Evolutionary conservation across 169 alveolate genomes (phyloP).

Genomic region (Eimeria acervulina): DNA sequence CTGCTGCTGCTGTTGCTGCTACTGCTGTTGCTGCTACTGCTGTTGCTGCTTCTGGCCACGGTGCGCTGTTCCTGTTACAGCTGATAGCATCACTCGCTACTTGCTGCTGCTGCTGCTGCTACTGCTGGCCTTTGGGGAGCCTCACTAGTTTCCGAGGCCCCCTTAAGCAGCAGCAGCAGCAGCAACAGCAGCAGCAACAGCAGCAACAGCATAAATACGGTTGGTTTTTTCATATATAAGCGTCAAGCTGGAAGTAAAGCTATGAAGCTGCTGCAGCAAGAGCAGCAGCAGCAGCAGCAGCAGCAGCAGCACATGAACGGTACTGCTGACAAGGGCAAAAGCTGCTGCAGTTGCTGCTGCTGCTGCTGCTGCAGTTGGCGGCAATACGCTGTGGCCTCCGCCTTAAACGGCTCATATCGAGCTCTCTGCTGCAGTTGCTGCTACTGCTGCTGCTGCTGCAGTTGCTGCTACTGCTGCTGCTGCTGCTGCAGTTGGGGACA

Average conservation of each 20-base stretch:
- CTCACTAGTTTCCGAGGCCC: background rate
- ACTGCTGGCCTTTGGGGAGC: background rate
- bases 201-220: background rate
- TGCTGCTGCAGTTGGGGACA: conserved; percentile 10
- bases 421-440: background rate
- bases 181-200: conserved; percentile 7
- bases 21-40: background rate
- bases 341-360: too few species aligned
- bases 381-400: too few species aligned
- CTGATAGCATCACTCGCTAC: background rate
- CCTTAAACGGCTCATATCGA: too few species aligned
- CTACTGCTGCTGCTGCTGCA: background rate
- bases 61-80: background rate
- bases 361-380: background rate
- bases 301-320: background rate
- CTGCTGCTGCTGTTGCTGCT: conserved; percentile 18
- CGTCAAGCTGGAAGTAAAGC: background rate
- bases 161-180: background rate
- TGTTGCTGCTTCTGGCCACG: background rate
- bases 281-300: conserved; percentile 10
- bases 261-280: background rate
- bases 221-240: background rate
- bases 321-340: too few species aligned
- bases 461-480: conserved; percentile 19
- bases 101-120: conserved; percentile 15